Conservation (phyloP, 352 stramenopile species). For the Phytophthora pini region DNA sequence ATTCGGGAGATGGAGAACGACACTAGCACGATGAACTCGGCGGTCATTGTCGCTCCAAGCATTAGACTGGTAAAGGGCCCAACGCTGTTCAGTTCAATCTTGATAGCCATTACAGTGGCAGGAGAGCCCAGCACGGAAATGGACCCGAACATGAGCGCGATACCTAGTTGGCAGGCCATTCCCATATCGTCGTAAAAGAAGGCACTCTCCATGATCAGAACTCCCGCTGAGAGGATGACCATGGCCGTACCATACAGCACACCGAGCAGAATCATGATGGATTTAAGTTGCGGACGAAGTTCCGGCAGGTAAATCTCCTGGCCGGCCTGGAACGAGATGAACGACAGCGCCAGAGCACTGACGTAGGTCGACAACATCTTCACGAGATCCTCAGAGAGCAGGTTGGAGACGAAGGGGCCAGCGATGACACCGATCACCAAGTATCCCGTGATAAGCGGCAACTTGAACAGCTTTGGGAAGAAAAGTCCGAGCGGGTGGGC, state of each 20-base stretch:
- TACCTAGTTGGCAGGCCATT: slow-evolving; percentile 55
- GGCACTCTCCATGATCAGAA: slow-evolving; percentile 38
- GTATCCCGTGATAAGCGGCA: slow-evolving; percentile 76
- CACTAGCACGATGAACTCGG: slow-evolving; percentile 75
- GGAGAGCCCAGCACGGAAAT: slow-evolving; percentile 68
- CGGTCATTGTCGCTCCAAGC: slow-evolving; percentile 72
- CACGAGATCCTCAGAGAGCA: slow-evolving; percentile 45
- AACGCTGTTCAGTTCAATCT: slow-evolving; percentile 76
- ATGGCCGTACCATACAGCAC: slow-evolving; percentile 59
- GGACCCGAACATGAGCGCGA: slow-evolving; percentile 73
- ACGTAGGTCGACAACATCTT: slow-evolving; percentile 54
- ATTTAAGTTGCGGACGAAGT: slow-evolving; percentile 60
- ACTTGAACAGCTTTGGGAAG: slow-evolving; percentile 60
- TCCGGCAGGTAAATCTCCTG: slow-evolving; percentile 74
- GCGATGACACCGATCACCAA: slow-evolving; percentile 62
- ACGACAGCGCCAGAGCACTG: slow-evolving; percentile 66
- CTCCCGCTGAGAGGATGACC: slow-evolving; percentile 46
- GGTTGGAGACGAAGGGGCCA: slow-evolving; percentile 58
- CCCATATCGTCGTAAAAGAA: slow-evolving; percentile 63
- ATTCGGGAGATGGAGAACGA: slow-evolving; percentile 74
- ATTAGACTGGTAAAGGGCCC: slow-evolving; percentile 80
- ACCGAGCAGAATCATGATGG: slow-evolving; percentile 56
- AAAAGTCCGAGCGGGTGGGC: slow-evolving; percentile 65
- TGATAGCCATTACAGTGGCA: slow-evolving; percentile 76
- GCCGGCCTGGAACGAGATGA: slow-evolving; percentile 77